phyloP scores from a whole-genome alignment of 2,329 filamentous ascomycete species.

The Calycina herbarum region DNA sequence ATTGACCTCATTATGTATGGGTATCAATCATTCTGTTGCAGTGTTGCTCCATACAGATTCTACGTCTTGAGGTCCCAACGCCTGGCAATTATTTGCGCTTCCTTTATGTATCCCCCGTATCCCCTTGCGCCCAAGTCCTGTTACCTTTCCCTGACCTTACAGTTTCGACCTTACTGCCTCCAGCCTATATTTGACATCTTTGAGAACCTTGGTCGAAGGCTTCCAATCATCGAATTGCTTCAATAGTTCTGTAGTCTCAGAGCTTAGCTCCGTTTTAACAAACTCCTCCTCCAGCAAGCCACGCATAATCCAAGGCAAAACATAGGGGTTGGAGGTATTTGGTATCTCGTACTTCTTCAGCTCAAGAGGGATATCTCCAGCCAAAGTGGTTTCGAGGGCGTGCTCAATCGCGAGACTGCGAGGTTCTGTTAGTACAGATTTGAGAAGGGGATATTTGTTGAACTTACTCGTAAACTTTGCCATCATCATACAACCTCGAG shows the following conservation, averaged over 20 bases:
- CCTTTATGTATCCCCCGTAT: background rate
- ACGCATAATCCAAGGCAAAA: conserved; percentile 93
- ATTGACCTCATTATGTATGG: background rate
- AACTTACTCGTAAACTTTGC: conserved; percentile 73
- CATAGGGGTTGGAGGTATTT: conserved; percentile 74
- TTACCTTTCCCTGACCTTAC: background rate
- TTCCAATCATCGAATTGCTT: conserved; percentile 92
- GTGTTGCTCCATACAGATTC: conserved; percentile 7
- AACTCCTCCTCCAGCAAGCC: conserved; percentile 89
- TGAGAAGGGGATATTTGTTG: background rate
- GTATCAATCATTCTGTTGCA: conserved; percentile 12
- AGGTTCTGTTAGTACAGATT: background rate
- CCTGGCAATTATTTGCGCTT: conserved; percentile 2
- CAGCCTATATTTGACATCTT: conserved; percentile 92
- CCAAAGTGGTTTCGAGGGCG: conserved; percentile 67
- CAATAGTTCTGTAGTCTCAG: conserved; percentile 78
- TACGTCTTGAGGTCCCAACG: conserved; percentile 8
- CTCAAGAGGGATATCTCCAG: conserved; percentile 49
- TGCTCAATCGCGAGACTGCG: conserved; percentile 67
- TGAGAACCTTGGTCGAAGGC: conserved; percentile 83
- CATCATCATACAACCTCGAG: conserved; percentile 88
- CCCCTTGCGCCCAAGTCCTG: background rate
- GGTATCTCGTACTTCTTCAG: conserved; percentile 51
- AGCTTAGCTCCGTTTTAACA: conserved; percentile 76
- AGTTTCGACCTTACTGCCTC: conserved; percentile 89